Percentiles rank a stretch among this genome's conserved stretches.
These are phyloP conservation scores for Angomonas ambiguus DNA, from an alignment of 208 protist genomes.

Conservation along the genomic window DNA sequence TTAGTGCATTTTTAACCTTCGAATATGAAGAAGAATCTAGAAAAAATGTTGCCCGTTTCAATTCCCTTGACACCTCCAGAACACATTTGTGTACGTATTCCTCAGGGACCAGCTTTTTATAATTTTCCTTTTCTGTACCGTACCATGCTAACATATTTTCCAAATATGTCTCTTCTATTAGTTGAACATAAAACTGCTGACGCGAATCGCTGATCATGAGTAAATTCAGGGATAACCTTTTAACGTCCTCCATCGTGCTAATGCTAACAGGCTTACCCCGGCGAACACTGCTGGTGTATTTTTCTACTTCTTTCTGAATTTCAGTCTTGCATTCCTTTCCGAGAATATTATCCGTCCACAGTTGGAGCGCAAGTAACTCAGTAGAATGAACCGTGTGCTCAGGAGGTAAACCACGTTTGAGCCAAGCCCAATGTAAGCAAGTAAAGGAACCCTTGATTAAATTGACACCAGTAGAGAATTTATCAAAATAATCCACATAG, in stretches of 20 bases:
- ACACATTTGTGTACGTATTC: conserved; percentile 41
- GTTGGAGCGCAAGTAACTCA: conserved; percentile 50
- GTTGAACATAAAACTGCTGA: conserved; percentile 36
- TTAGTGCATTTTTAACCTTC: conserved; percentile 33
- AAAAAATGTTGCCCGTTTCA: conserved; percentile 41
- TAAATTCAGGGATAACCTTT: conserved; percentile 62
- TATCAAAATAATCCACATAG: conserved; percentile 62
- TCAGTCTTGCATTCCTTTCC: conserved; percentile 22
- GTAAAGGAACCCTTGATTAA: conserved; percentile 65
- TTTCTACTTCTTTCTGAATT: conserved; percentile 35
- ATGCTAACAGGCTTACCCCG: conserved; percentile 23
- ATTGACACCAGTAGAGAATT: conserved; percentile 63
- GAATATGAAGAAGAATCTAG: conserved; percentile 47
- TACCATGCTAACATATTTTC: conserved; percentile 35
- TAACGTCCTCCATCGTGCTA: conserved; percentile 46
- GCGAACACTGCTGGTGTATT: conserved; percentile 36
- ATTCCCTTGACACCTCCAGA: conserved; percentile 37
- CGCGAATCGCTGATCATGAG: conserved; percentile 45
- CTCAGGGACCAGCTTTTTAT: conserved; percentile 31
- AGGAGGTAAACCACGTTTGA: conserved; percentile 60
- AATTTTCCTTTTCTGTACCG: conserved; percentile 18
- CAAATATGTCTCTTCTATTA: conserved; percentile 67
- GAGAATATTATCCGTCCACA: conserved; percentile 55
- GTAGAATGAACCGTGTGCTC: conserved; percentile 72
- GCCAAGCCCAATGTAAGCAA: conserved; percentile 81